Evolutionary conservation across 225 moss, liverwort and hornwort genomes (phyloP).

Genomic region (Ulota crispa): DNA sequence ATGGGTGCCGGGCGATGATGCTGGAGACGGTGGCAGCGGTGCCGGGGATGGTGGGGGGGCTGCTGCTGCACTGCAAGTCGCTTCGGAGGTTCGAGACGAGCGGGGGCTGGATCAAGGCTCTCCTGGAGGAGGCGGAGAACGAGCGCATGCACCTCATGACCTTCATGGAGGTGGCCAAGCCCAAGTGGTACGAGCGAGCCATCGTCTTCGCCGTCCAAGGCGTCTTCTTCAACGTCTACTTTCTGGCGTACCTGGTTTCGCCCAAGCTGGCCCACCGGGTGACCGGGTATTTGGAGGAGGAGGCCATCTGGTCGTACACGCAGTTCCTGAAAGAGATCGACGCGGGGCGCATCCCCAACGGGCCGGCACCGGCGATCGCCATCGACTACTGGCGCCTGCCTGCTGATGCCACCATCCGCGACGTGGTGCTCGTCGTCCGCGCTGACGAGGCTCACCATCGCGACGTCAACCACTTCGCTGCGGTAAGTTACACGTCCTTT

Average conservation of each 20-base stretch:
- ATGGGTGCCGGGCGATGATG: slow-evolving; percentile 90
- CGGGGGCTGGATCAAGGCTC: slow-evolving; percentile 95
- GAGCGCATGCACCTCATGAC: slow-evolving; percentile 99
- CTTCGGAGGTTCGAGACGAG: slow-evolving; percentile 75
- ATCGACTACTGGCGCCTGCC: slow-evolving; percentile 95
- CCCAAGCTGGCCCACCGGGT: slow-evolving; percentile 76
- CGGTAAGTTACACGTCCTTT: slow-evolving; percentile 42
- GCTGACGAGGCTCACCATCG: slow-evolving; percentile 99
- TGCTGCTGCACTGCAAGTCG: slow-evolving; percentile 78
- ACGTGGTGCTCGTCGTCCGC: slow-evolving; percentile 69
- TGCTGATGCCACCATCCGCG: slow-evolving; percentile 64
- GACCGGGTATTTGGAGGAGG: slow-evolving; percentile 90
- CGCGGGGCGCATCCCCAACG: slow-evolving; percentile 57
- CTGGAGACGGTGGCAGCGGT: slow-evolving; percentile 97
- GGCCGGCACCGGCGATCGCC: slow-evolving; percentile 78
- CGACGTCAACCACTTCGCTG: slow-evolving; percentile 97
- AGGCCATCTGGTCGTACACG: slow-evolving; percentile 82
- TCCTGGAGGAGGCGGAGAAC: slow-evolving; percentile 97
- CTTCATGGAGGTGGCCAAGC: slow-evolving; percentile 83
- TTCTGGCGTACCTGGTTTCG: slow-evolving; percentile 65
- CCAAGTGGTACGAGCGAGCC: slow-evolving; percentile 78
- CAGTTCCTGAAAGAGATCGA: slow-evolving; percentile 64
- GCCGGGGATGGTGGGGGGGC: slow-evolving; percentile 93
- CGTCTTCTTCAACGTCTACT: slow-evolving; percentile 77
- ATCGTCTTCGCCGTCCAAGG: slow-evolving; percentile 80